Base-by-base conservation (phyloP, 148 eudicot species). In the Fagopyrum homotropicum region DNA sequence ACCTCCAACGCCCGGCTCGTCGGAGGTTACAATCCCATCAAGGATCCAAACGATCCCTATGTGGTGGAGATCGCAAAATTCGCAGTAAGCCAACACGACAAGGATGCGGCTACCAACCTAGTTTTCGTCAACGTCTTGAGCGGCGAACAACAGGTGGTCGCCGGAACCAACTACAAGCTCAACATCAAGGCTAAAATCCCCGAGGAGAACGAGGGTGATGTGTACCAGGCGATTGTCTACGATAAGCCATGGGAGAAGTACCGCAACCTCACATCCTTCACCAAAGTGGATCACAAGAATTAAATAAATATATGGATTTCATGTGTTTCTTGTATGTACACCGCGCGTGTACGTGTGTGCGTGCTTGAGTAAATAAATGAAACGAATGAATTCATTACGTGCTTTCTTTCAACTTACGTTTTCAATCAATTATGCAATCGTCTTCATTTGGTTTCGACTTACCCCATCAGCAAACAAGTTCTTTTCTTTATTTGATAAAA, bases 81-180 rank as follows among this genome's bases (percentile, higher is more conserved):
- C 40, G 90, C 88, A 1, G 76, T 87, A 15, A 9, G 40, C 14
- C 77, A 83, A 75, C 77, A 87, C 82, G 78, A 87, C 85, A 76
- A 74, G 57, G 29, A 75, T 66, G 64, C 40, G 4, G 15, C 44
- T 0, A 29, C 57, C 11, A 29, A 48, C 2, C 72, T 80, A 40
- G 40, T 19, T 43, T 82, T 43, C 72, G 73, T n/a, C 22, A 52
- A 11, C 0, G 82, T 84, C 40, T 66, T 83, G 7, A 66, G 19
- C 17, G 88, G 85, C 0, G 83, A 81, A 51, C 49, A 45, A 9
- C 88, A 83, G 55, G 90, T 79, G 16, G 90, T 84, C 1, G 57
- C 83, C 4, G 90, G 90, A 30, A 75, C 54, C 35, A 81, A 81
- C 76, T 87, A 83, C 79, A 69, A 69, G 66, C 79, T 87, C 3